Conservation (phyloP, 78 protist species). For the Trichosphaerium sp. region DNA sequence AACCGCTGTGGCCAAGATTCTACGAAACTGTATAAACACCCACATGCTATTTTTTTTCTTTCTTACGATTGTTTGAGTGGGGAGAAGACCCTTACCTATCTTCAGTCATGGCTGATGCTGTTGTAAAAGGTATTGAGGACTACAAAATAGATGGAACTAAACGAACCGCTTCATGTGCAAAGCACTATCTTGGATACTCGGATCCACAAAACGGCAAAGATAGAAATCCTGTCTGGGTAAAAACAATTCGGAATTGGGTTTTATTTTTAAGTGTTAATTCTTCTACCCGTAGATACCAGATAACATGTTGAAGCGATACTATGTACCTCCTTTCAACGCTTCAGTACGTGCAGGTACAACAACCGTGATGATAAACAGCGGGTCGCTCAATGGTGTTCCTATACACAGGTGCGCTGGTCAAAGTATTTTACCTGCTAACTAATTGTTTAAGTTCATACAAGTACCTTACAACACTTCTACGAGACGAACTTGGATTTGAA, state of each 20-base stretch:
- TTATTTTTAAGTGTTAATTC: too few species aligned
- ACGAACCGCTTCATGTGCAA: too few species aligned
- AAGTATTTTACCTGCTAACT: too few species aligned
- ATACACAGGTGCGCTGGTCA: too few species aligned
- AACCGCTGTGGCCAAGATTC: conserved; percentile 49
- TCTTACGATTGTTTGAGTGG: too few species aligned
- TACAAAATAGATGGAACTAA: conserved; percentile 19
- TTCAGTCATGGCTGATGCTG: conserved; percentile 33
- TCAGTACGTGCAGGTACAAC: conserved; percentile 23
- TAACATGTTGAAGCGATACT: conserved; percentile 28
- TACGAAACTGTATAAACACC: conserved; percentile 61
- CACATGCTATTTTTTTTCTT: too few species aligned
- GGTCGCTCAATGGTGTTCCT: conserved; percentile 45
- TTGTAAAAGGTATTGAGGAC: conserved; percentile 20
- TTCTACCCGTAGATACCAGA: too few species aligned
- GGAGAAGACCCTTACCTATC: conserved; percentile 47
- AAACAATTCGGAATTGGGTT: too few species aligned
- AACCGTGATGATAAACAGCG: conserved; percentile 37
- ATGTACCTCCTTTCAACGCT: conserved; percentile 31
- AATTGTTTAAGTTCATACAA: too few species aligned
- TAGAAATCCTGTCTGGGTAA: conserved; percentile 43
- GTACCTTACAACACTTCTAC: conserved; percentile 13
- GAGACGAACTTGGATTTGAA: conserved; percentile 39
- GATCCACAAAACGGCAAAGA: conserved; percentile 42
- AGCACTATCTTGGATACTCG: conserved; percentile 49